A percentile compares a stretch with the other conserved stretches of the same genome.
These are phyloP conservation scores for Taxillus chinensis DNA, from an alignment of 164 flowering plant species.

Conservation along the genomic window DNA sequence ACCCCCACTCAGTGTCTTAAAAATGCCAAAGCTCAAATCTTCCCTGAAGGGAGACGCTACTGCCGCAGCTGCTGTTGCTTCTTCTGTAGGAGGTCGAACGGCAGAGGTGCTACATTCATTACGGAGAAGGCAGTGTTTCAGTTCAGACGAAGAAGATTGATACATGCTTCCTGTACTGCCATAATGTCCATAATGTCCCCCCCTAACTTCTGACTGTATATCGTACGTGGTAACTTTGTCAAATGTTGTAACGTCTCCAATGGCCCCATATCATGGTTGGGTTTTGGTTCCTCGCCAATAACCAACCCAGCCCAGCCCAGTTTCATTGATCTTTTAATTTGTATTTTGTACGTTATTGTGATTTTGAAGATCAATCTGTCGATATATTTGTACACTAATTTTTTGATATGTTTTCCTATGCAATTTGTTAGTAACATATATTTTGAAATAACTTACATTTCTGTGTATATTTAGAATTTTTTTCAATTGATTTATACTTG, in stretches of 20 bases:
- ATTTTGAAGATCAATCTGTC: background rate
- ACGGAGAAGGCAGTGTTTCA: constrained; percentile 63
- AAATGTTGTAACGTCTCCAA: no score
- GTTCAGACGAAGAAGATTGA: constrained; percentile 58
- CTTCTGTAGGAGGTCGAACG: constrained; percentile 17
- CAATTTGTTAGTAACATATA: no score
- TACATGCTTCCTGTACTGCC: no score
- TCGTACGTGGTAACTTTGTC: no score
- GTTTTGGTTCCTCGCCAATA: background rate
- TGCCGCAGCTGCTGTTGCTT: no score
- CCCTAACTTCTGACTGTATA: no score
- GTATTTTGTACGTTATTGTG: background rate
- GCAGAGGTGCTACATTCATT: constrained; percentile 59
- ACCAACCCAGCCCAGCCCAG: background rate
- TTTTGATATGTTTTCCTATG: background rate
- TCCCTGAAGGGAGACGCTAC: constrained; percentile 10
- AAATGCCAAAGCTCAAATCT: constrained; percentile 63
- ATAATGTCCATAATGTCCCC: no score
- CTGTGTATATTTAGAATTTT: background rate
- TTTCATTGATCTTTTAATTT: background rate
- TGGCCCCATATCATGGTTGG: no score
- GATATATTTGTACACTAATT: background rate
- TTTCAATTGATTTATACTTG: background rate
- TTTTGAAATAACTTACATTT: background rate
- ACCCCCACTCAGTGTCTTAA: constrained; percentile 54